Conservation (phyloP, 75 land plant species). For the Selaginella moellendorffii region DNA sequence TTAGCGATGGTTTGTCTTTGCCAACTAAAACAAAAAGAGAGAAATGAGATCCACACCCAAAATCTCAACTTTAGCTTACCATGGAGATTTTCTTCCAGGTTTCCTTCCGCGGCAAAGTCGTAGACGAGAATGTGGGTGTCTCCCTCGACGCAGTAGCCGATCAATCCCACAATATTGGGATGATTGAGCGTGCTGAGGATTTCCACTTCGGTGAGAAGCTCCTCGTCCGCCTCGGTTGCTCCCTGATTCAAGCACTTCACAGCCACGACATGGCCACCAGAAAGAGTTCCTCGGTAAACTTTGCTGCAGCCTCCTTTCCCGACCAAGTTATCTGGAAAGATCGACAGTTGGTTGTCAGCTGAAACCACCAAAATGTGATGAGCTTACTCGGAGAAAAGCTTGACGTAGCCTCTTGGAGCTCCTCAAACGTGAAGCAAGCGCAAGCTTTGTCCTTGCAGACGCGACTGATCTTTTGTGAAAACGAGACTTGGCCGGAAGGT, state of each 20-base stretch:
- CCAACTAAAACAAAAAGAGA: neutral
- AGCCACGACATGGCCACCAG: slow-evolving; percentile 1
- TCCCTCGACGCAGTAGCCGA: slow-evolving; percentile 4
- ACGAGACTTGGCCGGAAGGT: slow-evolving; percentile 1
- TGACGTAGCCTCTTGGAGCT: slow-evolving; percentile 54
- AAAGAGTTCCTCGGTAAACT: neutral
- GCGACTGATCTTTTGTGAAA: slow-evolving; percentile 38
- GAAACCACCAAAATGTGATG: neutral
- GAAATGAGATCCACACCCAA: neutral
- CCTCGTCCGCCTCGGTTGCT: slow-evolving; percentile 1
- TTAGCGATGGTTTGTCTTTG: neutral
- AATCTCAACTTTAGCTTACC: neutral
- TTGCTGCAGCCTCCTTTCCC: slow-evolving; percentile 6
- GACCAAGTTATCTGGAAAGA: neutral
- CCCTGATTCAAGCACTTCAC: slow-evolving; percentile 6
- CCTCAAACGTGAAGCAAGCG: slow-evolving; percentile 40
- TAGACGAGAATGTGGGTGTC: neutral
- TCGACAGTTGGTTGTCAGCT: neutral
- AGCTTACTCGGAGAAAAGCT: slow-evolving; percentile 50
- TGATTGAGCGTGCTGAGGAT: neutral
- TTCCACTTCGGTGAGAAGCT: slow-evolving; percentile 5
- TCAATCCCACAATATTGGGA: slow-evolving; percentile 4
- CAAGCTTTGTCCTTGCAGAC: slow-evolving; percentile 46
- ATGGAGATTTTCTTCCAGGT: slow-evolving; percentile 7
- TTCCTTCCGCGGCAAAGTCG: neutral